Percentiles rank a stretch among this genome's conserved stretches.
Evolutionary conservation across 129 eudicot species (phyloP).

Genomic region (Cynara cardunculus): DNA sequence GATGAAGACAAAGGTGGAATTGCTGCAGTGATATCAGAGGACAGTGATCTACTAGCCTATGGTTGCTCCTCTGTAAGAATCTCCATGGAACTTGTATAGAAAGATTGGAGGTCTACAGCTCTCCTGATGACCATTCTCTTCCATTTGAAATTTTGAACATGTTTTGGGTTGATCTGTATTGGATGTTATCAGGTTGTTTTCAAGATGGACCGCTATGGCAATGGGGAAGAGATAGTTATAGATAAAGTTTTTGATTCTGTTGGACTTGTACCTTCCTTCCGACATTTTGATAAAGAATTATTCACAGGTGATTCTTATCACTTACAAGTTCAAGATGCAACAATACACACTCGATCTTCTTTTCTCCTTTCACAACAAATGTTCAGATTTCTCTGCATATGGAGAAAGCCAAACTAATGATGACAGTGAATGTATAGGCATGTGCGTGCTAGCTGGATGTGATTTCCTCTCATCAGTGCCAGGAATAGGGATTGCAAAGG

Average conservation of each 20-base stretch:
- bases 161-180: conserved; percentile 6
- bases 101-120: no score
- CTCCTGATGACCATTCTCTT: conserved; percentile 13
- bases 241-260: conserved; percentile 45
- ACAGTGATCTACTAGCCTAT: conserved; percentile 80
- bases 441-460: conserved; percentile 96
- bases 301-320: conserved; percentile 45
- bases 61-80: conserved; percentile 87
- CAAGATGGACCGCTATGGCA: conserved; percentile 83
- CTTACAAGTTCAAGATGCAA: not conserved
- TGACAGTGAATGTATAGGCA: conserved; percentile 43
- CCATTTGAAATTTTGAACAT: not conserved
- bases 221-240: conserved; percentile 70
- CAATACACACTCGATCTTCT: not conserved
- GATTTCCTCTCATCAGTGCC: conserved; percentile 87
- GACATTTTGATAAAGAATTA: conserved; percentile 44
- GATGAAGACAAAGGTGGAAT: conserved; percentile 66
- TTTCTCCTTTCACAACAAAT: not conserved
- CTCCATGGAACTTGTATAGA: not conserved
- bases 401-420: not conserved
- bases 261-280: conserved; percentile 53
- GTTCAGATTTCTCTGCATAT: no score
- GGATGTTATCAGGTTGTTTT: conserved; percentile 50
- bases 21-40: conserved; percentile 74
- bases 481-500: conserved; percentile 75